Conservation (phyloP, 257 asterid species). For the Marsdenia floribunda region DNA sequence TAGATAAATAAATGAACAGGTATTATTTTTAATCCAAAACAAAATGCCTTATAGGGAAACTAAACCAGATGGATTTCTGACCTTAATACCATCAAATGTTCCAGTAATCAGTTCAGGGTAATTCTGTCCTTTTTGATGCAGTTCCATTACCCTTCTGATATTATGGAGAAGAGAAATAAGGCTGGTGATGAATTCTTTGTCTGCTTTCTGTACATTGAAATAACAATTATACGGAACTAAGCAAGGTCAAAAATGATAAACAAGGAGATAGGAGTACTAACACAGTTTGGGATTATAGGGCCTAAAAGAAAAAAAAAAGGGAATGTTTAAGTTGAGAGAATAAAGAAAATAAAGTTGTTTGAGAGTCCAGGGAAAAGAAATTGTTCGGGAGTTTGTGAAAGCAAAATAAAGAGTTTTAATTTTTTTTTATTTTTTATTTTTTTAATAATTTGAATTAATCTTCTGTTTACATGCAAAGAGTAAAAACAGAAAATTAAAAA, state of each 20-base stretch:
- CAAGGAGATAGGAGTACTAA: not conserved
- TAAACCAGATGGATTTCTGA: constrained; percentile 14
- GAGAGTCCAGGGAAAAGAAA: too few species aligned
- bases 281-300: too few species aligned
- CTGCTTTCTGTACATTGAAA: constrained; percentile 57
- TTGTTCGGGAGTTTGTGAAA: too few species aligned
- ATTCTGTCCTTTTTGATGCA: constrained; percentile 43
- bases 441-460: too few species aligned
- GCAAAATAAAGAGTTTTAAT: too few species aligned
- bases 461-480: too few species aligned
- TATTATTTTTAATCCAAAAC: not conserved
- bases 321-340: too few species aligned
- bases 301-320: too few species aligned
- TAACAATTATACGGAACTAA: not conserved
- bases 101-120: constrained; percentile 72
- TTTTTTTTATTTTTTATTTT: too few species aligned
- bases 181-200: constrained; percentile 50
- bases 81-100: constrained; percentile 87
- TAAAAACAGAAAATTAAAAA: too few species aligned
- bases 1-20: not conserved
- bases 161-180: constrained; percentile 54
- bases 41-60: not conserved
- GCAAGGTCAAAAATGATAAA: constrained; percentile 6
- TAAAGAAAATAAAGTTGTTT: too few species aligned
- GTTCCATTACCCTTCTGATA: constrained; percentile 46